Evolutionary conservation across 163 green algal genomes (phyloP), one percentile per base, ranked within the genome.

Genomic region (Prototheca wickerhamii): DNA sequence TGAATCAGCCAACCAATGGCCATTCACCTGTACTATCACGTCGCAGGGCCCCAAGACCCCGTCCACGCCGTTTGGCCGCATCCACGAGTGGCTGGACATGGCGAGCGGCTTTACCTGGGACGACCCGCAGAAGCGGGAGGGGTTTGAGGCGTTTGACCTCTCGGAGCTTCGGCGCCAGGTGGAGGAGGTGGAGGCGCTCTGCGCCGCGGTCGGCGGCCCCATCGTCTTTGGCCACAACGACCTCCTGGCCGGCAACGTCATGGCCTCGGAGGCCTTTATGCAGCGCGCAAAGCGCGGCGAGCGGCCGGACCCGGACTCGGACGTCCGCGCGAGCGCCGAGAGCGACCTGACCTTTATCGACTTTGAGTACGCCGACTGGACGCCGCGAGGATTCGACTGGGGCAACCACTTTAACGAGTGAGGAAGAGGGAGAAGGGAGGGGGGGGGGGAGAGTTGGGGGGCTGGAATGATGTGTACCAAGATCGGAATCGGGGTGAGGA

Each of bases 331-430:
- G 33, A 44, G 23, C 26, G 17, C 30, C 2, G n/a, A 35, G 5
- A 43, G 17, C 4, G 52, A 64, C 3, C 63, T 98, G 66, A 86
- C 87, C 10, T 87, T 98, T 50, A 99, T 99, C 51, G 93, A 99
- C 77, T 99, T 95, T 77, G 93, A 99, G 79, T 99, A 99, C 68
- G 77, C 76, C 3, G 71, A 56, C 18, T 86, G 83, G 58, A 84
- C 77, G 21, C 86, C 81, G 49, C 76, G 82, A 23, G 85, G 80
- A 15, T 87, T 80, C 59, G 82, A 88, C 64, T 68, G 92, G 21
- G 93, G 84, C 32, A 98, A 98, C 76, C 90, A 98, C 64, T 99
- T 96, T 74, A 90, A 86, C 66, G 93, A 99, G 76, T 65, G 17
- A 53, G 64, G 30, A 49, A 15, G 37, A 15, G 37, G 37, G 37